These are phyloP conservation scores for Podaxis mareebaensis DNA, from an alignment of 768 basidiomycete species.

Conservation along the genomic window DNA sequence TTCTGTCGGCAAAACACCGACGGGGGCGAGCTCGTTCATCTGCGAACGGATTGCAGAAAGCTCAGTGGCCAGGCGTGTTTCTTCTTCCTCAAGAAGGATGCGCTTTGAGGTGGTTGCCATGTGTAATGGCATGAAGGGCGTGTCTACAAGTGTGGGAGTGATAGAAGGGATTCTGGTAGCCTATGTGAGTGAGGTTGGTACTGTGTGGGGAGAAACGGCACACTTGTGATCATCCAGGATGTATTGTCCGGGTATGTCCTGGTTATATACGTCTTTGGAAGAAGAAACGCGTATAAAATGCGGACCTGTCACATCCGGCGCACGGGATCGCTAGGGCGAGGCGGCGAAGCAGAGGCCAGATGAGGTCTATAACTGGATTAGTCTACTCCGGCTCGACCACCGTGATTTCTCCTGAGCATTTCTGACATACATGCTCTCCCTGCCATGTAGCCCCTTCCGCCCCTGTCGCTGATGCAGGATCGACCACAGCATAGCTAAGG, in stretches of 20 bases:
- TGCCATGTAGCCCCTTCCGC: neutral
- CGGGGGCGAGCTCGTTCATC: slow-evolving; percentile 29
- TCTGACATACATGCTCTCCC: neutral
- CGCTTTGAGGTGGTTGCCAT: slow-evolving; percentile 11
- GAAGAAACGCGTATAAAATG: neutral
- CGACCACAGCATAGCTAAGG: neutral
- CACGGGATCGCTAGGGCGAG: neutral
- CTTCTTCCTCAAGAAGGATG: slow-evolving; percentile 25
- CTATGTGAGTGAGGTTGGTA: neutral
- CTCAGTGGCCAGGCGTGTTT: slow-evolving; percentile 27
- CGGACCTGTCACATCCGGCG: slow-evolving; percentile 1
- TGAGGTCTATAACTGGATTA: neutral
- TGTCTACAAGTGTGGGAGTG: neutral
- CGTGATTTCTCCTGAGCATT: neutral
- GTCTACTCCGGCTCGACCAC: slow-evolving; percentile 4
- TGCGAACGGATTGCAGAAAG: slow-evolving; percentile 27
- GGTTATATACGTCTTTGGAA: neutral
- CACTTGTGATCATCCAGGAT: neutral
- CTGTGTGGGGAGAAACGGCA: neutral
- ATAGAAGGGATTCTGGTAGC: neutral
- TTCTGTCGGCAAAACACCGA: slow-evolving; percentile 38
- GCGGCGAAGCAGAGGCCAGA: neutral
- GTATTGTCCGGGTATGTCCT: neutral
- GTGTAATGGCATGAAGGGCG: neutral
- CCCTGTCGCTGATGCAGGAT: neutral